Base-by-base conservation (phyloP, 768 basidiomycete species). In the Suillus placidus region DNA sequence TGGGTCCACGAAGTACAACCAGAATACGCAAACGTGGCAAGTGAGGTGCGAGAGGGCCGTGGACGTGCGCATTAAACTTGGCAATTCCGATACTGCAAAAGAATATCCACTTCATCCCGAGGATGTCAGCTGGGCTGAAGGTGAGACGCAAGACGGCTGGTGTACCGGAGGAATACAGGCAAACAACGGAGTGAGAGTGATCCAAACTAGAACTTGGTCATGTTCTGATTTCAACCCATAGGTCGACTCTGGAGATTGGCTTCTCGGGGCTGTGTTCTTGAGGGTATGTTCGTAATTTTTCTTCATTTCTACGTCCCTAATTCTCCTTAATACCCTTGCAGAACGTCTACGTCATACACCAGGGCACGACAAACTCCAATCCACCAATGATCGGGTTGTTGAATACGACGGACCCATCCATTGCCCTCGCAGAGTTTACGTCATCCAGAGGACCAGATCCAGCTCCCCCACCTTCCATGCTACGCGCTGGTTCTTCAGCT, bases 171-270 rank as follows among this genome's bases (percentile, higher is more conserved):
- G 87, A 43, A 71, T 88, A 32, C 87, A 87, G 68, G 78, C 79
- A 23, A 87, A 84, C 64, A 83, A 87, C 71, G 72, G 71, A 38
- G 86, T 84, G 67, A 71, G 54, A 60, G 45, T 52, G 47, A 47
- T 62, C 52, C 58, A 47, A 20, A 13, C 43, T 1, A 18, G 1
- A 32, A 18, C 38, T 49, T 18, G 14, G 37, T 26, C n/a, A 51
- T 55, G 69, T 68, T 20, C 20, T 74, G 30, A 30, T 26, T 40
- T 14, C 45, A 58, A 34, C 4, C 37, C 34, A 34, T 66, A 84
- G 83, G 78, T 85, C n/a, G 78, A 80, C 67, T 83, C 84, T 14
- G 85, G 82, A 6, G 87, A 88, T 73, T 89, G 86, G 86, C 76
- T 89, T 6, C 78, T 87, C 23, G 87, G 86, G n/a, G 86, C 86